Base-by-base conservation (phyloP, 2,329 filamentous ascomycete species). In the Aspergillus jensenii region DNA sequence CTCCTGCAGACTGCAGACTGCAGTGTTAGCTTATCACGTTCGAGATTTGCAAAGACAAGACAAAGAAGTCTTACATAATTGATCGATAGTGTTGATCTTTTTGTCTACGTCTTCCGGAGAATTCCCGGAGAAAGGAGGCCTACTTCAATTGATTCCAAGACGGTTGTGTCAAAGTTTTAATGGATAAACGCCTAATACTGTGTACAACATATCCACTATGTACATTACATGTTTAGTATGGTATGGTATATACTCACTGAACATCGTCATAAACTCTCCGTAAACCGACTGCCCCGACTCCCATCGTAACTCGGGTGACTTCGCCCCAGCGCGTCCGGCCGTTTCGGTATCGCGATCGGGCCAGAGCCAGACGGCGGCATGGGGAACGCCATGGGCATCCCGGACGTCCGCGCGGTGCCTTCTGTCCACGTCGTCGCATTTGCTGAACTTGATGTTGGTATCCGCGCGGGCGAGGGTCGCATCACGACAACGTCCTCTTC, bases 221-320 rank as follows among this genome's bases (percentile, higher is more conserved):
- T 58, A 58, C 50, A 49, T 55, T 54, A 55, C 44, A 37, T 49
- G 27, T 31, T 31, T 9, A 31, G 27, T 31, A 31, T 31, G 27
- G 9, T 31, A 31, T 31, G 45, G 15, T 56, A 52, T 52, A 40
- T 51, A 53, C 52, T 48, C 41, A 14, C 56, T 31, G 27, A 31
- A 31, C 27, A 9, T 31, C 27, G 27, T 68, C 58, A 71, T 58
- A 71, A 59, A 61, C 70, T 71, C 61, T 74, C 77, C 17, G 74
- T 76, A 60, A 79, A 79, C 45, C 77, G 74, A 65, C 77, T 79
- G 35, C 75, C 69, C 35, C 76, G 73, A 63, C 77, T 79, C n/a
- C 76, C 76, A 61, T 79, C 77, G 45, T 71, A 71, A 55, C 74
- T 74, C 6, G 74, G 68, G 55, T 75, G 68, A 54, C 74, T 78